Conservation (phyloP, 345 rosid genomes). For the Populus pruinosa region DNA sequence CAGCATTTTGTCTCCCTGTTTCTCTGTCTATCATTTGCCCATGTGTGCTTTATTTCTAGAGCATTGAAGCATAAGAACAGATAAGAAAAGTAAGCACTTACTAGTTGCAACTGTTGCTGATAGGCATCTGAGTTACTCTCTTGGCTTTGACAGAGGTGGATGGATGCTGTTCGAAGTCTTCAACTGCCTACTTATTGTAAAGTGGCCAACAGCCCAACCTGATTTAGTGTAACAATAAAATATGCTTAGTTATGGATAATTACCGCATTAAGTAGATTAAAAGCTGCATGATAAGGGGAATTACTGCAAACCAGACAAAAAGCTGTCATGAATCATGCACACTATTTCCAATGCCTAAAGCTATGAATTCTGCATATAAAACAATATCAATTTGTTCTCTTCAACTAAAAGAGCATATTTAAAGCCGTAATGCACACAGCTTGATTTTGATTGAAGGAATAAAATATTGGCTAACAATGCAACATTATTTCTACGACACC, state of each 20-base stretch:
- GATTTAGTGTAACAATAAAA: slow-evolving; percentile 35
- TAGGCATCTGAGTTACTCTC: slow-evolving; percentile 16
- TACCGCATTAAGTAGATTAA: slow-evolving; percentile 15
- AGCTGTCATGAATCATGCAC: slow-evolving; percentile 37
- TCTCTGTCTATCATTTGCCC: slow-evolving; percentile 13
- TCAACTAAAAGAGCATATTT: slow-evolving; percentile 20
- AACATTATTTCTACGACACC: slow-evolving; percentile 4
- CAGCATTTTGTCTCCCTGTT: slow-evolving; percentile 29
- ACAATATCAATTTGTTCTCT: slow-evolving; percentile 28
- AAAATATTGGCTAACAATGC: not conserved
- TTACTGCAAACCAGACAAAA: slow-evolving; percentile 33
- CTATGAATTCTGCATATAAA: slow-evolving; percentile 36
- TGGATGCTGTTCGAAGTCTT: slow-evolving; percentile 8
- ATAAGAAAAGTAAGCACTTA: slow-evolving; percentile 15
- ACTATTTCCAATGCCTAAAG: slow-evolving; percentile 40
- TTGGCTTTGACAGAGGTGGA: slow-evolving; percentile 11
- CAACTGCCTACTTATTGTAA: slow-evolving; percentile 10
- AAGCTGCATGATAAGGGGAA: slow-evolving; percentile 12
- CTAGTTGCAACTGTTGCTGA: slow-evolving; percentile 22
- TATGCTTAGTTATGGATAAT: slow-evolving; percentile 25
- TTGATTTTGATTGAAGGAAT: slow-evolving; percentile 32
- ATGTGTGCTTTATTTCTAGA: slow-evolving; percentile 30
- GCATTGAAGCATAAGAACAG: slow-evolving; percentile 27
- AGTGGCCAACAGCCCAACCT: slow-evolving; percentile 65
- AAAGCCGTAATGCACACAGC: slow-evolving; percentile 29